Percentiles rank a stretch among this genome's conserved stretches.
phyloP scores from a whole-genome alignment of 352 stramenopile genomes.

The Phytophthora ohioensis region DNA sequence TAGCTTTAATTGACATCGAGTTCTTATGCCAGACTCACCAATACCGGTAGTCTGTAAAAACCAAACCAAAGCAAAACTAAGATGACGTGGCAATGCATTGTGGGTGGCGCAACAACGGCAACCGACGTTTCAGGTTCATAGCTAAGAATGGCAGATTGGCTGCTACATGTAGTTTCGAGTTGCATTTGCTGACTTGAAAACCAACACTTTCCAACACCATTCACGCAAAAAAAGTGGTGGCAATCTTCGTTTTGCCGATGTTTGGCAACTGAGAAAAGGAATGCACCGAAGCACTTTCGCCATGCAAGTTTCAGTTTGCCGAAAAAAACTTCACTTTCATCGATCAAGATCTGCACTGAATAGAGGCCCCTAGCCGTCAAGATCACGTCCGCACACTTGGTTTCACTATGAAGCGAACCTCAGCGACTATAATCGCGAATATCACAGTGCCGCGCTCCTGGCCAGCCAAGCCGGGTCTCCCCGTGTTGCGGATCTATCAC shows the following conservation, averaged over 20 bases:
- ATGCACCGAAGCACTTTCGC: slow-evolving; percentile 31
- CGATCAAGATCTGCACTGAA: slow-evolving; percentile 10
- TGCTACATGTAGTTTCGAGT: no score
- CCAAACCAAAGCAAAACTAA: no score
- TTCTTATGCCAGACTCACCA: no score
- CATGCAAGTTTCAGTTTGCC: slow-evolving; percentile 63
- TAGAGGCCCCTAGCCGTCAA: not conserved
- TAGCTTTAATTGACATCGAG: no score
- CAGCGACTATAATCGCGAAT: not conserved
- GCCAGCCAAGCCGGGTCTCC: slow-evolving; percentile 41
- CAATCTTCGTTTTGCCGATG: not conserved
- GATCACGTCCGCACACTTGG: slow-evolving; percentile 22
- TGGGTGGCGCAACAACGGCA: no score
- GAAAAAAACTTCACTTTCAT: slow-evolving; percentile 9
- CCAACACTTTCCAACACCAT: no score
- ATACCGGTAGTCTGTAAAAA: no score
- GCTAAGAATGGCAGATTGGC: no score
- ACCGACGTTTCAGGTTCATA: no score
- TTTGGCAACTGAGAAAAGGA: not conserved
- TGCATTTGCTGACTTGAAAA: no score
- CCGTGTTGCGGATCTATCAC: slow-evolving; percentile 31
- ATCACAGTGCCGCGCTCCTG: slow-evolving; percentile 26
- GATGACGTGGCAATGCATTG: no score
- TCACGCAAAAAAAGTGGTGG: no score
- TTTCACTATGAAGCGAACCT: slow-evolving; percentile 35